Conservation (phyloP, 768 basidiomycete genomes). For the Kwoniella newhampshirensis region DNA sequence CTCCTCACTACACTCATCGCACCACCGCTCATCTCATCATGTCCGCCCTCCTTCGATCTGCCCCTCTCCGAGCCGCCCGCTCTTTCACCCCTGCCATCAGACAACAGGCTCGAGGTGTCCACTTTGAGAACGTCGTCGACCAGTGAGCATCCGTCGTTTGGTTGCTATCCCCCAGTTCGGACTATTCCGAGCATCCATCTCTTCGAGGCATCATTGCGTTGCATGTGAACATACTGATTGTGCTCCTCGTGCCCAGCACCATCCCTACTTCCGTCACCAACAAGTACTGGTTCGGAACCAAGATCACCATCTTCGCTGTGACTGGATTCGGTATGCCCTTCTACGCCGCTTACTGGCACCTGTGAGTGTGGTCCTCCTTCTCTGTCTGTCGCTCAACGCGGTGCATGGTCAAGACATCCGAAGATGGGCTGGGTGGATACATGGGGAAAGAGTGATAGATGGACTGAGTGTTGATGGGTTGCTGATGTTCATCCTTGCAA, state of each 20-base stretch:
- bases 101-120: slow-evolving; percentile 39
- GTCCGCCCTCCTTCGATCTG: slow-evolving; percentile 44
- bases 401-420: no score
- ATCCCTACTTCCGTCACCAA: slow-evolving; percentile 45
- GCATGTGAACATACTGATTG: background rate
- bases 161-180: no score
- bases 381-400: no score
- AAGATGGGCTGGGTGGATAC: no score
- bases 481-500: no score
- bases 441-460: no score
- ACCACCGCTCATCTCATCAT: slow-evolving; percentile 20
- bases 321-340: slow-evolving; percentile 49
- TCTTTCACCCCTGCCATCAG: slow-evolving; percentile 13
- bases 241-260: slow-evolving; percentile 23
- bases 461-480: no score
- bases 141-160: no score
- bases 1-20: no score
- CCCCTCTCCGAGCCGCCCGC: slow-evolving; percentile 31
- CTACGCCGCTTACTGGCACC: slow-evolving; percentile 44
- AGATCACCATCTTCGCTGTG: slow-evolving; percentile 34
- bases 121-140: slow-evolving; percentile 51
- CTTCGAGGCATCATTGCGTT: no score
- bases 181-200: background rate
- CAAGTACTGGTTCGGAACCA: slow-evolving; percentile 43
- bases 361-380: slow-evolving; percentile 34